Conservation (phyloP, 371 early-diverging fungal genomes). For the Saksenaea vasiformis region DNA sequence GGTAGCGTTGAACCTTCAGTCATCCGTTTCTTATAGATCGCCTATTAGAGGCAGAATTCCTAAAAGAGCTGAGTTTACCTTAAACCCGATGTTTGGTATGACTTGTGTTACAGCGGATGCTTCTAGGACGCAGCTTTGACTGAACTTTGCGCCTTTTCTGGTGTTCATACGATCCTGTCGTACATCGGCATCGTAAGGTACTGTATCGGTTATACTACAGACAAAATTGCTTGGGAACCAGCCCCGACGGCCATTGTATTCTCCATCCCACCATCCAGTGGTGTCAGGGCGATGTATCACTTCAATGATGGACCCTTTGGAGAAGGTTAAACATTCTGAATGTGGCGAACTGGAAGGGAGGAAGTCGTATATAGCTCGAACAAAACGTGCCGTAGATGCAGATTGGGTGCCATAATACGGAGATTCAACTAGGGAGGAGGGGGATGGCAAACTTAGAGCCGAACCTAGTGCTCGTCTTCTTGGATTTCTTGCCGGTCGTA, state of each 20-base stretch:
- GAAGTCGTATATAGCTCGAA: slow-evolving; percentile 53
- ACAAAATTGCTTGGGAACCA: slow-evolving; percentile 59
- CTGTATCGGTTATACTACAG: slow-evolving; percentile 43
- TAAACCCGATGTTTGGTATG: not conserved
- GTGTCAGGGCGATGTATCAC: slow-evolving; percentile 41
- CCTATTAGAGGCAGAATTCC: not conserved
- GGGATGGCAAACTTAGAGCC: slow-evolving; percentile 55
- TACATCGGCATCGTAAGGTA: slow-evolving; percentile 11
- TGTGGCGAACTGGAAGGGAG: slow-evolving; percentile 41
- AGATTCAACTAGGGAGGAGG: slow-evolving; percentile 24
- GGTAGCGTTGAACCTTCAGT: not conserved
- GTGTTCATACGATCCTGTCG: not conserved
- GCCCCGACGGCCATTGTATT: slow-evolving; percentile 41
- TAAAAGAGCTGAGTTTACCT: not conserved
- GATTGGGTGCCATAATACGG: slow-evolving; percentile 1
- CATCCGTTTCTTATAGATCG: not conserved
- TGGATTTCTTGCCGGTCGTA: slow-evolving; percentile 28
- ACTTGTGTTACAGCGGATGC: not conserved
- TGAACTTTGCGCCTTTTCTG: not conserved
- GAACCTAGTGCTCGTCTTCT: slow-evolving; percentile 54
- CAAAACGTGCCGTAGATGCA: slow-evolving; percentile 34
- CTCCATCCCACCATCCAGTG: slow-evolving; percentile 60
- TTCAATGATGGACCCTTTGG: slow-evolving; percentile 53
- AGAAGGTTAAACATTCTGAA: slow-evolving; percentile 42
- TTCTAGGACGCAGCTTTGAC: not conserved